Base-by-base conservation (phyloP, 805 yeast genomes). In the Diddensiella santjacobensis region DNA sequence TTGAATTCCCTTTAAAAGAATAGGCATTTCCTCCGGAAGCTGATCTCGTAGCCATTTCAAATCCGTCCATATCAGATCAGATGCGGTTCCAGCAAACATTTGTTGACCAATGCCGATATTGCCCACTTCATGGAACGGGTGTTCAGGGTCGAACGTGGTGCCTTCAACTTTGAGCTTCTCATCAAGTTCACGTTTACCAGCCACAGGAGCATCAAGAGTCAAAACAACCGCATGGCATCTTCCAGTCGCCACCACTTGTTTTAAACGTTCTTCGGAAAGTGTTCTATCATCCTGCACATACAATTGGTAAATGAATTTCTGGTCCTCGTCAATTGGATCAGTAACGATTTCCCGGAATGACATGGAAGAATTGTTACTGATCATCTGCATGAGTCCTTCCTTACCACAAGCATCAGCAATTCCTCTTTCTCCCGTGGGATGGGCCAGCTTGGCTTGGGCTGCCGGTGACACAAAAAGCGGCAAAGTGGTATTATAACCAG, bases 1-100 rank as follows among this genome's bases (percentile, higher is more conserved):
- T 61, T 82, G 85, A 6, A 84, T 68, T 1, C 90, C 91, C 61
- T 84, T 84, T 52, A 74, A 67, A 53, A 73, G 73, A 50, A 76
- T 66, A 22, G 81, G 78, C 48, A 79, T 59, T 2, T 64, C 62
- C 0, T 79, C 71, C 3, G 62, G 62, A 6, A 61, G 40, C 26
- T 57, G 48, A 3, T 58, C 44, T 22, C 53, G 41, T 35, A 45
- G 52, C 66, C 66, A 62, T 13, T 58, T 54, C 30, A 63, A 51
- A 36, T 65, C 63, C 17, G 58, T 52, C 67, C 67, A 63, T 33
- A 52, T 54, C 44, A 63, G 51, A 23, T 48, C 49, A 18, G 68
- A 60, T 10, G 63, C 60, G 6, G 65, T 53, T 6, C 66, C 66
- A n/a, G 56, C 58, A 45, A 62, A 56, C 49, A 56, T 53, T 30